These are phyloP conservation scores for Linum tenue DNA, from an alignment of 345 rosid genomes.

Conservation along the genomic window DNA sequence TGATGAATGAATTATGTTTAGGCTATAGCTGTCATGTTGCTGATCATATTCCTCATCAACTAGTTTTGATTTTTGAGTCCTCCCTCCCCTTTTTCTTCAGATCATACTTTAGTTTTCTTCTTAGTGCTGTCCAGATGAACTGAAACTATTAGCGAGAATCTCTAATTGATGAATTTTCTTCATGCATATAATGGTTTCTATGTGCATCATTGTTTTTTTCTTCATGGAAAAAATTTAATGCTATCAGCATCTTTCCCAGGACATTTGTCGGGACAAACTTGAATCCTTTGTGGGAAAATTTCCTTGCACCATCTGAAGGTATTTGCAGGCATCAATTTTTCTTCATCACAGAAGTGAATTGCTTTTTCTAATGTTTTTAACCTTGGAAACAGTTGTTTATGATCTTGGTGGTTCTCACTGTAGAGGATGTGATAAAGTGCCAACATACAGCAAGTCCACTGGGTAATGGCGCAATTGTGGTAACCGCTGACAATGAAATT, in stretches of 20 bases:
- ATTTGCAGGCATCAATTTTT: constrained; percentile 8
- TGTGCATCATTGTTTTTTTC: neutral
- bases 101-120: too few relatives aligned
- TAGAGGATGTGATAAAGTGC: constrained; percentile 58
- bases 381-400: neutral
- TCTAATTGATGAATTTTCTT: too few relatives aligned
- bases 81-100: too few relatives aligned
- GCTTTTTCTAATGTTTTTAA: neutral
- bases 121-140: too few relatives aligned
- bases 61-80: too few relatives aligned
- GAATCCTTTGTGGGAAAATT: constrained; percentile 72
- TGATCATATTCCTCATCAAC: too few relatives aligned
- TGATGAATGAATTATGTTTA: too few relatives aligned
- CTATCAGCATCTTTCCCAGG: constrained; percentile 36
- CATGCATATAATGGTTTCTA: neutral
- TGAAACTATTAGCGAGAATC: too few relatives aligned
- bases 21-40: too few relatives aligned
- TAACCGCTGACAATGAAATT: constrained; percentile 64
- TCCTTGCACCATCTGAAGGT: constrained; percentile 73
- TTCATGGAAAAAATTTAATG: constrained; percentile 11
- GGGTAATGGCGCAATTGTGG: constrained; percentile 74
- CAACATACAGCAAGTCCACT: constrained; percentile 74
- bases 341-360: neutral
- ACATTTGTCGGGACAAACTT: constrained; percentile 83
- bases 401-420: constrained; percentile 2